Base-by-base conservation (phyloP, 768 basidiomycete genomes). In the Pilatotrama ljubarskyi region DNA sequence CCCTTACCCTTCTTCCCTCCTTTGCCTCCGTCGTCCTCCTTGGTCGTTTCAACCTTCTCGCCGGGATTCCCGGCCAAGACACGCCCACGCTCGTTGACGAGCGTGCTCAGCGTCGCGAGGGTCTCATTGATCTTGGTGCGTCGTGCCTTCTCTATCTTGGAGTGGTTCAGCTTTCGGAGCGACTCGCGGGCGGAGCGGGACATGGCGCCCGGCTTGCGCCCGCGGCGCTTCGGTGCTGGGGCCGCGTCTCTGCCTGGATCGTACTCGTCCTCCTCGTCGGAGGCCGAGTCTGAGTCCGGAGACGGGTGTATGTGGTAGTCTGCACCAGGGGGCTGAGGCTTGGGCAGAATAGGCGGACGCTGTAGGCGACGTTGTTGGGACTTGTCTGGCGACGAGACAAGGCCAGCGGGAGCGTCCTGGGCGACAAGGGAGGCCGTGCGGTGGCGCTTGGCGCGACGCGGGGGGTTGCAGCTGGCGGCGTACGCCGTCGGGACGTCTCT, bases 61-160 rank as follows among this genome's bases (percentile, higher is more conserved):
- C 26, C 57, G 24, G 41, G 64, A 42, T 74, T 69, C 24, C 22
- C 8, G 47, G 49, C n/a, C 11, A 62, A 15, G 44, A 62, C 25
- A 6, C 72, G 70, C 20, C 72, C 78, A 26, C 74, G 76, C 3
- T 72, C 76, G 11, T 75, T 76, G 0, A 96, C 92, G 66, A 97
- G 85, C 63, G 80, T 78, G 62, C 87, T 84, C 44, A 98, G 75
- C 2, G 87, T 84, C 2, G 87, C 80, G 5, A 98, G 80, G 0
- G 95, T 93, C 51, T 93, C 88, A 70, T 98, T 98, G 64, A 98
- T 98, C 81, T 97, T 97, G 11, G 95, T 96, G 59, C 95, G 81
- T 29, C 95, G 78, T 0, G 95, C 86, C 70, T 95, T 91, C 76
- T 98, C 95, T 70, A 98, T 98, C 62, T 95, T 85, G 5, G 90